phyloP scores from a whole-genome alignment of 805 yeast genomes.

The Saturnispora serradocipensis region DNA sequence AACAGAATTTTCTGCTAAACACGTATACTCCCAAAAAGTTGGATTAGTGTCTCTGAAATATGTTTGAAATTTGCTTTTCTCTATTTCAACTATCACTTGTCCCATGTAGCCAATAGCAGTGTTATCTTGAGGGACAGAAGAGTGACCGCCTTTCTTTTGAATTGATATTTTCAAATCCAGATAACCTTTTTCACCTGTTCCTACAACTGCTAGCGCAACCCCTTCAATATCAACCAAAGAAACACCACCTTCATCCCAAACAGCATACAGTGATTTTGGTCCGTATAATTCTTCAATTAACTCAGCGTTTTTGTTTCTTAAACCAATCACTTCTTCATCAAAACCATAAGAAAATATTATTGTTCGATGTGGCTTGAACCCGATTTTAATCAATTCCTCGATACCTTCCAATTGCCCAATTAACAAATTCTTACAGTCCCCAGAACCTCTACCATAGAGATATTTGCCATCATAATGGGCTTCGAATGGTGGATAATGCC shows the following conservation, averaged over 20 bases:
- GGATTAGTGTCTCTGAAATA: conserved; percentile 37
- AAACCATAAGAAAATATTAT: conserved; percentile 40
- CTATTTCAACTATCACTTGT: conserved; percentile 32
- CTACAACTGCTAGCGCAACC: conserved; percentile 34
- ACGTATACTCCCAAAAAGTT: conserved; percentile 33
- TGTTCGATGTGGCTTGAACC: conserved; percentile 36
- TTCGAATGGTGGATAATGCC: conserved; percentile 32
- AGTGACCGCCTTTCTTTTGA: conserved; percentile 42
- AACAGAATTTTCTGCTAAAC: conserved; percentile 37
- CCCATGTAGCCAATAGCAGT: conserved; percentile 41
- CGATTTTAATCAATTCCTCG: conserved; percentile 22
- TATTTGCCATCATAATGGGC: conserved; percentile 31
- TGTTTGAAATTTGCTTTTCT: conserved; percentile 30
- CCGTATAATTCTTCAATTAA: conserved; percentile 33
- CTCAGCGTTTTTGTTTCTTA: conserved; percentile 28
- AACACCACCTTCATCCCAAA: conserved; percentile 38
- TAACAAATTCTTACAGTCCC: conserved; percentile 37
- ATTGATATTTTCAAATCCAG: conserved; percentile 33
- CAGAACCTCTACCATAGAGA: conserved; percentile 33
- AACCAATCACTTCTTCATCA: conserved; percentile 41
- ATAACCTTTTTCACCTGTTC: conserved; percentile 42
- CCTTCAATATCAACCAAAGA: conserved; percentile 31
- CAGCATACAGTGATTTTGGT: conserved; percentile 32
- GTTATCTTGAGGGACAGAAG: conserved; percentile 40
- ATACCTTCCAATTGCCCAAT: conserved; percentile 31